Percentiles rank a stretch among this genome's conserved stretches.
phyloP scores from a whole-genome alignment of 768 basidiomycete genomes.

The Crepidotus variabilis region DNA sequence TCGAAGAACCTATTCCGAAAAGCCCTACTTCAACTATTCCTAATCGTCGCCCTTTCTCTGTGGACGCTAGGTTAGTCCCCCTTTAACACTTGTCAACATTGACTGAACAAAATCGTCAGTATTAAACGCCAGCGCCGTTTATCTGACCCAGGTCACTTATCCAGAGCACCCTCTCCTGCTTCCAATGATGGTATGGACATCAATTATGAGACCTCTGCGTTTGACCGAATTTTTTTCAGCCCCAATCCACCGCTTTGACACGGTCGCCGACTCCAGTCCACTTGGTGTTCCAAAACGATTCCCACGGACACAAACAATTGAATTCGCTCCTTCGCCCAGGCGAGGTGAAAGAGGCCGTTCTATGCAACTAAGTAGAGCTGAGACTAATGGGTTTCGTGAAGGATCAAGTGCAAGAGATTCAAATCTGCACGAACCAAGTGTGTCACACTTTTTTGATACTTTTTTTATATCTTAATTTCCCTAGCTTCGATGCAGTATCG shows the following conservation, averaged over 20 bases:
- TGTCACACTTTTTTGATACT: neutral
- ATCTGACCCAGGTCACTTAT: conserved; percentile 33
- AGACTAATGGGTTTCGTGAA: conserved; percentile 6
- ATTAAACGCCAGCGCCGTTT: conserved; percentile 23
- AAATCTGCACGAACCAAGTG: neutral
- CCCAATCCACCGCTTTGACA: conserved; percentile 34
- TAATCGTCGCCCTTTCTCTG: neutral
- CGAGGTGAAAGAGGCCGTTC: conserved; percentile 20
- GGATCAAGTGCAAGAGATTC: neutral
- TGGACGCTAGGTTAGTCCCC: conserved; percentile 14
- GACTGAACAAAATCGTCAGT: neutral
- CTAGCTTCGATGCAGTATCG: conserved; percentile 9
- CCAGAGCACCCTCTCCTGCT: conserved; percentile 30
- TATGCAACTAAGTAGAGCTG: conserved; percentile 11
- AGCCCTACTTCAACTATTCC: neutral
- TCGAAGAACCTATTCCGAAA: neutral
- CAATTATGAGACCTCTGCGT: neutral
- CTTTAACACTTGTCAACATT: neutral
- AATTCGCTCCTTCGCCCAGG: conserved; percentile 30
- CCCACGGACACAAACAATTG: conserved; percentile 37
- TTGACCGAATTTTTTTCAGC: conserved; percentile 15
- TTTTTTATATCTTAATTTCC: neutral
- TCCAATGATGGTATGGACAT: conserved; percentile 23
- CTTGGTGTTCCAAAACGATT: conserved; percentile 20
- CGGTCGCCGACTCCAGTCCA: conserved; percentile 21